Conservation (phyloP, 805 yeast genomes). For the Scheffersomyces coipomensis region DNA sequence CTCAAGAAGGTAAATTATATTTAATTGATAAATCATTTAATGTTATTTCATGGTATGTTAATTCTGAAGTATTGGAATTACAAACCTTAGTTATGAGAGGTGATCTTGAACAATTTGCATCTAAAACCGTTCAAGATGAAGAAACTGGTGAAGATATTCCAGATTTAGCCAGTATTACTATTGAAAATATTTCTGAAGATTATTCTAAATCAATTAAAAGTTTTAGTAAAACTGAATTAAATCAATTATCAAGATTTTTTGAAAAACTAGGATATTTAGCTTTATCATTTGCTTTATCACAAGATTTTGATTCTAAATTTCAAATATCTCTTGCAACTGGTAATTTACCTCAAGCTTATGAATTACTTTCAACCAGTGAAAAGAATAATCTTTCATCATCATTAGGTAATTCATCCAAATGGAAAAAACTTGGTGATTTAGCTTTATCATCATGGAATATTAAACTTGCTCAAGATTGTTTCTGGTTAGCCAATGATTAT, state of each 20-base stretch:
- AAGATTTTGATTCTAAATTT: slow-evolving; percentile 87
- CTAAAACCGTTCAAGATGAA: slow-evolving; percentile 26
- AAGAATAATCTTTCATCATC: slow-evolving; percentile 49
- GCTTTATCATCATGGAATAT: slow-evolving; percentile 78
- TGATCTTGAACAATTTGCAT: slow-evolving; percentile 69
- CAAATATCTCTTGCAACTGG: slow-evolving; percentile 82
- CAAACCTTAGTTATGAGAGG: slow-evolving; percentile 96
- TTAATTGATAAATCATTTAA: slow-evolving; percentile 89
- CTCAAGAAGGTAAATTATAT: slow-evolving; percentile 87
- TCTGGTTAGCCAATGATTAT: slow-evolving; percentile 73
- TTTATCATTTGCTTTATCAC: slow-evolving; percentile 79
- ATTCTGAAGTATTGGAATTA: slow-evolving; percentile 86
- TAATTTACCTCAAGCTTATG: slow-evolving; percentile 68
- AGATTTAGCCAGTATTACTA: slow-evolving; percentile 37
- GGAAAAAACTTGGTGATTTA: slow-evolving; percentile 90
- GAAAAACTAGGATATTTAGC: slow-evolving; percentile 89
- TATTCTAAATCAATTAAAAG: slow-evolving; percentile 51
- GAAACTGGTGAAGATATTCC: slow-evolving; percentile 39
- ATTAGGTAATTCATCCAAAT: slow-evolving; percentile 48
- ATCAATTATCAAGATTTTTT: slow-evolving; percentile 85
- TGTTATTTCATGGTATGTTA: slow-evolving; percentile 75
- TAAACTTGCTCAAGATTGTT: slow-evolving; percentile 76
- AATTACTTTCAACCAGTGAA: slow-evolving; percentile 33
- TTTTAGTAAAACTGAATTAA: slow-evolving; percentile 62
- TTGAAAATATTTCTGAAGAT: slow-evolving; percentile 57